A percentile compares a stretch with the other conserved stretches of the same genome.
Conservation (phyloP, 2,329 filamentous ascomycete genomes). For the Scortechinia acanthostroma region DNA sequence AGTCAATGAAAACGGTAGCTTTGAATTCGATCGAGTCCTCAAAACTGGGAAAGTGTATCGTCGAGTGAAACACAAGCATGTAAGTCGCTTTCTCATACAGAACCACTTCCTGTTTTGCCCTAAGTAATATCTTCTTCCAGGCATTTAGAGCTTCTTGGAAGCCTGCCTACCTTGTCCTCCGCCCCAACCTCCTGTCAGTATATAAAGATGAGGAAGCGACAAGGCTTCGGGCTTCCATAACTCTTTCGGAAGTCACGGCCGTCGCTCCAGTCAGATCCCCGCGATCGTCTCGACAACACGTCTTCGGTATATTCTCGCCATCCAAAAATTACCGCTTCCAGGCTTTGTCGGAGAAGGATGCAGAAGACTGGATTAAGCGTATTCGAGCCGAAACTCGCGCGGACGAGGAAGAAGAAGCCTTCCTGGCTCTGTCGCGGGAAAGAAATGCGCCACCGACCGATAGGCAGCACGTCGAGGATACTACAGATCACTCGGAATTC, state of each 20-base stretch:
- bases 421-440: background rate
- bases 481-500: background rate
- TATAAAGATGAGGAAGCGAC: conserved; percentile 1
- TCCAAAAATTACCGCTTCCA: background rate
- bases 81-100: conserved; percentile 13
- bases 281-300: background rate
- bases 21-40: conserved; percentile 59
- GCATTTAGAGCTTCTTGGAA: conserved; percentile 45
- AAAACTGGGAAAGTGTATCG: conserved; percentile 51
- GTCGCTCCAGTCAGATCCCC: background rate
- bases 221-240: background rate
- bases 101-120: background rate
- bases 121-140: conserved; percentile 3
- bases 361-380: background rate
- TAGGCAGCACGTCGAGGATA: too few species aligned
- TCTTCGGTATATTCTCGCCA: background rate
- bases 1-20: conserved; percentile 60
- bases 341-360: background rate
- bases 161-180: conserved; percentile 53
- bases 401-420: background rate
- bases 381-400: background rate
- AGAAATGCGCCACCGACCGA: background rate
- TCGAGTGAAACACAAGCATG: conserved; percentile 57
- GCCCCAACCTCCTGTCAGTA: conserved; percentile 47
- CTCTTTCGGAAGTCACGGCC: background rate